Conservation (phyloP, 306 rosid genomes). For the Cajanus cajan region DNA sequence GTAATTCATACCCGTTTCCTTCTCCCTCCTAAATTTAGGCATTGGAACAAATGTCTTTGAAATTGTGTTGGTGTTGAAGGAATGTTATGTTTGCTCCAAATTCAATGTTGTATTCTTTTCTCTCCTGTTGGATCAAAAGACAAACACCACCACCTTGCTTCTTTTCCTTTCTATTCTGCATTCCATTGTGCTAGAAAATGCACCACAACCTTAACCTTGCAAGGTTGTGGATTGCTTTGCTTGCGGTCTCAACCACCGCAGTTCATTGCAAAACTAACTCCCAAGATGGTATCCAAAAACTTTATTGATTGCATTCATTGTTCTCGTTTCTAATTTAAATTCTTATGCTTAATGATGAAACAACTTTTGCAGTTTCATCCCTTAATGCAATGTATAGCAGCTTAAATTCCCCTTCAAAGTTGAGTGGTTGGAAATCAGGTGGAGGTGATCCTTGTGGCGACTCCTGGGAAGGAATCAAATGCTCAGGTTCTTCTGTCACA, state of each 20-base stretch:
- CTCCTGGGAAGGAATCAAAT: slow-evolving; percentile 76
- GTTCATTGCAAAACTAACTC: slow-evolving; percentile 49
- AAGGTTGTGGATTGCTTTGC: slow-evolving; percentile 58
- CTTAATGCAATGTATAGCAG: slow-evolving; percentile 75
- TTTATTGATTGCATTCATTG: background rate
- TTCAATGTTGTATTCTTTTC: background rate
- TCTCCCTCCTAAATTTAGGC: slow-evolving; percentile 42
- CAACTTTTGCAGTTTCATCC: slow-evolving; percentile 61
- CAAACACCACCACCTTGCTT: background rate
- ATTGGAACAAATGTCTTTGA: slow-evolving; percentile 5
- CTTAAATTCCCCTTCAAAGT: slow-evolving; percentile 62
- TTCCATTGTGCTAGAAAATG: slow-evolving; percentile 30
- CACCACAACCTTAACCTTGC: slow-evolving; percentile 49
- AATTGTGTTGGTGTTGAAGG: background rate
- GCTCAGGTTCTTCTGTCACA: slow-evolving; percentile 81
- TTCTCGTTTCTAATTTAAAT: background rate
- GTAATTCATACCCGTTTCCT: slow-evolving; percentile 6
- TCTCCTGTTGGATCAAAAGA: background rate
- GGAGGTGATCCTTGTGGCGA: slow-evolving; percentile 97
- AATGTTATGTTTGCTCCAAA: background rate
- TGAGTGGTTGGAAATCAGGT: slow-evolving; percentile 64
- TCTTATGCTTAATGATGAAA: background rate
- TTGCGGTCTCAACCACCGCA: slow-evolving; percentile 39
- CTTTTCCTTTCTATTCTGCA: background rate
- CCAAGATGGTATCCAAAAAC: slow-evolving; percentile 27